A percentile compares a stretch with the other conserved stretches of the same genome.
Evolutionary conservation across 2,329 filamentous ascomycete species (phyloP).

Genomic region (Epichloe uncinata): DNA sequence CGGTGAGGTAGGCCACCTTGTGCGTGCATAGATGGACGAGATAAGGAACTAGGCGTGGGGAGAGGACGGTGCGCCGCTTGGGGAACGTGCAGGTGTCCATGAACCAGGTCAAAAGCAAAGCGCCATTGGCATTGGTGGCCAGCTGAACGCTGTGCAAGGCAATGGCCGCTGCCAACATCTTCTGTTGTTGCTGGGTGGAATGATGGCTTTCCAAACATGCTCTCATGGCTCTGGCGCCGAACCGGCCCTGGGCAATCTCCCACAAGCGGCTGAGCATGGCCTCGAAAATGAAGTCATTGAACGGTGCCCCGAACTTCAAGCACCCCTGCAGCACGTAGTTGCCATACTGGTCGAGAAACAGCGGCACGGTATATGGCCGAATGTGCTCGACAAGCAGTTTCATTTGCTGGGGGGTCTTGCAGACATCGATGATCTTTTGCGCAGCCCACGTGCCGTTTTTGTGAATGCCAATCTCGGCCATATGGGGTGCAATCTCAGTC

Average conservation of each 20-base stretch:
- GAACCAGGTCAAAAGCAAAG: constrained; percentile 91
- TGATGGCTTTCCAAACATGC: constrained; percentile 95
- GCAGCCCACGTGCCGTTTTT: constrained; percentile 99
- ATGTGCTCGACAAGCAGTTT: constrained; percentile 70
- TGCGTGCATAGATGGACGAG: constrained; percentile 93
- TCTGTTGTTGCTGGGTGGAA: constrained; percentile 86
- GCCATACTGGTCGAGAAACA: constrained; percentile 95
- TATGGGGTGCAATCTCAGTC: constrained; percentile 70
- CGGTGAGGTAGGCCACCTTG: constrained; percentile 94
- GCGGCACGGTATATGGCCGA: constrained; percentile 71
- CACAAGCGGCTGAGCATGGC: constrained; percentile 90
- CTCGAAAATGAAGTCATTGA: constrained; percentile 96
- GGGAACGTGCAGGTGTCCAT: constrained; percentile 96
- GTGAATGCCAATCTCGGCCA: constrained; percentile 94
- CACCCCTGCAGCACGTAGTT: constrained; percentile 98
- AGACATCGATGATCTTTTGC: constrained; percentile 97
- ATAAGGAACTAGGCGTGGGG: constrained; percentile 82
- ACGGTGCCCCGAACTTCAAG: constrained; percentile 76
- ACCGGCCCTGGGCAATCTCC: constrained; percentile 86
- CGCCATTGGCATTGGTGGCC: constrained; percentile 91
- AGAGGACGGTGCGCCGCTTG: constrained; percentile 76
- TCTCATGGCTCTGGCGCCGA: constrained; percentile 89
- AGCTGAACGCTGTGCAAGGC: constrained; percentile 94
- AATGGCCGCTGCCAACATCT: constrained; percentile 86
- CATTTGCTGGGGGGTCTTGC: constrained; percentile 75